Evolutionary conservation across 1,284 basidiomycete species (phyloP), one percentile per base, ranked within the genome.

Genomic region (Cryptococcus sp.): DNA sequence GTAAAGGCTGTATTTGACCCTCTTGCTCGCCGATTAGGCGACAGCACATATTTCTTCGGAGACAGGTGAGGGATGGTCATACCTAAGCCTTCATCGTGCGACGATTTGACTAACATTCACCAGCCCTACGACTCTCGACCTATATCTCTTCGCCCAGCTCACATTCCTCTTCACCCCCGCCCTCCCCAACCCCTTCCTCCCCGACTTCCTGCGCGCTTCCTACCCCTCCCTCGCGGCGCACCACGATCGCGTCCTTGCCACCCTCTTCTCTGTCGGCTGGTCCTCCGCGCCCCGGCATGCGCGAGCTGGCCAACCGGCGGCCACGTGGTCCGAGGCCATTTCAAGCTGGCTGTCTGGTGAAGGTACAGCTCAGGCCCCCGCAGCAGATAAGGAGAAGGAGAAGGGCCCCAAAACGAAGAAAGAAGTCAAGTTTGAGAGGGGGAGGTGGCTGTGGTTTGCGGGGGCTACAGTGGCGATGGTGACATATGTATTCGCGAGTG

Each of bases 71-170:
- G 62, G 24, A 6, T 4, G 3, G n/a, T 37, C 33, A 9, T 33
- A 11, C 36, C 11, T 35, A 39, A 12, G 5, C 49, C 7, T 16
- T 46, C 28, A 39, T 15, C 46, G n/a, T 11, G 20, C n/a, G 44
- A 23, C 7, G 12, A 18, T 3, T 18, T 36, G 18, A 20, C 39
- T 43, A 16, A 40, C 9, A 20, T n/a, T 35, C 23, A 6, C n/a
- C 61, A 73, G 70, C 21, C 72, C 76, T 0, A 65, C 69, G 0
- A 69, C 75, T 0, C 59, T 74, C 16, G 78, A 79, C 51, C 59
- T 77, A 0, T 60, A 61, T 21, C 71, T 79, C 21, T 76, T 73
- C 44, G 59, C 78, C 8, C 70, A 76, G 28, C 65, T 78, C n/a
- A 63, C 76, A 4, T 67, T 78, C 49, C 54, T 76, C 20, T 69